Conservation (phyloP, 2,329 filamentous ascomycete genomes). For the Diaporthe sp. region DNA sequence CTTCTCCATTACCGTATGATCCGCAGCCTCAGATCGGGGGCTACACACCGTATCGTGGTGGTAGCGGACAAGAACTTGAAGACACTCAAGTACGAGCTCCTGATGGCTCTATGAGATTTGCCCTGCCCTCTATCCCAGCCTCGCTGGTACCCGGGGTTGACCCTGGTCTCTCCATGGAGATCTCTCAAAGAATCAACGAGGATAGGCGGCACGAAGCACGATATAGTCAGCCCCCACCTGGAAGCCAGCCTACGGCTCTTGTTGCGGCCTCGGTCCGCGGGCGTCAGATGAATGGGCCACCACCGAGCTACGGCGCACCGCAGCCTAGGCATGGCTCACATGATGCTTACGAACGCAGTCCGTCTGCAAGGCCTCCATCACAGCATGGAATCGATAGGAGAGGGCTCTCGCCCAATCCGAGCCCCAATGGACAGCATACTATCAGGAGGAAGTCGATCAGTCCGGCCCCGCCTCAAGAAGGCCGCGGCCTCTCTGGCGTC, state of each 20-base stretch:
- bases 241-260: slow-evolving; percentile 44
- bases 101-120: slow-evolving; percentile 34
- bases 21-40: slow-evolving; percentile 50
- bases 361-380: slow-evolving; percentile 48
- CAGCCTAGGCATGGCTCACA: slow-evolving; percentile 45
- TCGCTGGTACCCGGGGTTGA: slow-evolving; percentile 75
- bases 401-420: slow-evolving; percentile 48
- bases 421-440: slow-evolving; percentile 63
- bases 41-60: slow-evolving; percentile 49
- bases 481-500: slow-evolving; percentile 70
- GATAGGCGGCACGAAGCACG: slow-evolving; percentile 64
- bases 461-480: slow-evolving; percentile 70
- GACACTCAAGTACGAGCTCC: slow-evolving; percentile 44
- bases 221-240: slow-evolving; percentile 55
- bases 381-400: slow-evolving; percentile 57
- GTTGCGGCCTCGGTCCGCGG: slow-evolving; percentile 59
- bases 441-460: slow-evolving; percentile 82
- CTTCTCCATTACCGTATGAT: slow-evolving; percentile 42
- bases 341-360: slow-evolving; percentile 58
- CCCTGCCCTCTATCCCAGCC: slow-evolving; percentile 60
- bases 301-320: slow-evolving; percentile 44
- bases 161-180: slow-evolving; percentile 67
- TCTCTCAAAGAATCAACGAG: slow-evolving; percentile 70
- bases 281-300: slow-evolving; percentile 53
- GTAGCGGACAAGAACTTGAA: slow-evolving; percentile 51